Conservation (phyloP, 2,329 filamentous ascomycete species). For the Talaromyces verruculosus region DNA sequence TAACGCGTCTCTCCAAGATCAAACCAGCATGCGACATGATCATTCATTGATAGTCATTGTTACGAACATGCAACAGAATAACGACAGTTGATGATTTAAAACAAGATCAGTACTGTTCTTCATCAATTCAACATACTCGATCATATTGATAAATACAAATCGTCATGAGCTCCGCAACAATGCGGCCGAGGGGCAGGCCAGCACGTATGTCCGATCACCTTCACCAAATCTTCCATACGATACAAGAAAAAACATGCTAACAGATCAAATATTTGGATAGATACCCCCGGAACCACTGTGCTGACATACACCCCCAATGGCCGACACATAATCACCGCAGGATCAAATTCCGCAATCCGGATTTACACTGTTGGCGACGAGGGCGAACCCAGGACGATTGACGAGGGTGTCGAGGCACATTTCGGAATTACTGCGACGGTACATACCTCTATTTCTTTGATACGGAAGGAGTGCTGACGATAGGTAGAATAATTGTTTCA, state of each 20-base stretch:
- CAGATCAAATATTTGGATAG: constrained; percentile 40
- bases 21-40: not conserved
- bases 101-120: not conserved
- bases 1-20: constrained; percentile 28
- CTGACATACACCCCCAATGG: constrained; percentile 90
- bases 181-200: constrained; percentile 42
- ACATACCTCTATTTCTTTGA: constrained; percentile 17
- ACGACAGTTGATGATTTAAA: not conserved
- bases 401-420: constrained; percentile 87
- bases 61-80: not conserved
- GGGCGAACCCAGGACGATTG: constrained; percentile 88
- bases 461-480: not conserved
- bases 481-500: constrained; percentile 71
- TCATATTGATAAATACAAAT: not conserved
- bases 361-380: constrained; percentile 89
- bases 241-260: not conserved
- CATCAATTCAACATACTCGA: not conserved
- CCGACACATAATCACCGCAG: constrained; percentile 81
- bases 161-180: constrained; percentile 38
- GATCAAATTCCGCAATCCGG: constrained; percentile 89
- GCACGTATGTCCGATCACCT: constrained; percentile 46
- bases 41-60: not conserved
- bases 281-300: constrained; percentile 83
- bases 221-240: not conserved
- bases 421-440: constrained; percentile 71